These are phyloP conservation scores for Mycena haematopus DNA, from an alignment of 768 basidiomycete genomes.

Conservation along the genomic window DNA sequence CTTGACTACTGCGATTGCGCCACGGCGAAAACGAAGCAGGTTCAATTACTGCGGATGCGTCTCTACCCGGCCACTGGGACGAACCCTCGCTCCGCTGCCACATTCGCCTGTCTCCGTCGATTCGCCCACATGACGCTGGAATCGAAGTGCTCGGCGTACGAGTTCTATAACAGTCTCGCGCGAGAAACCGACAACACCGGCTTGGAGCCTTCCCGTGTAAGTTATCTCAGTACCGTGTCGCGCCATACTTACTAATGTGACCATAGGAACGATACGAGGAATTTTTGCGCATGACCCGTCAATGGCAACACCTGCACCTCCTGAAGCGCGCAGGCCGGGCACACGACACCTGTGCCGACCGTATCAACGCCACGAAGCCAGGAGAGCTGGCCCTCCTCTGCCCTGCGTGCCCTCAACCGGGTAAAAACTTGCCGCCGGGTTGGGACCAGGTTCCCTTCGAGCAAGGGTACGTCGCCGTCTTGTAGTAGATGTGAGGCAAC, in stretches of 20 bases:
- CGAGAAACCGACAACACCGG: neutral
- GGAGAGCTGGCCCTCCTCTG: too few species aligned
- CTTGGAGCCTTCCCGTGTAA: neutral
- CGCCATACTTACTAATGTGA: too few species aligned
- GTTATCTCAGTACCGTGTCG: neutral
- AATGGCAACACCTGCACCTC: neutral
- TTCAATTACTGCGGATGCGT: neutral
- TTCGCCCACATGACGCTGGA: neutral
- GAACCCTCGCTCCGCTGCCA: neutral
- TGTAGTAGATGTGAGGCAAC: too few species aligned
- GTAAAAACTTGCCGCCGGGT: too few species aligned
- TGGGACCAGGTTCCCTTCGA: too few species aligned
- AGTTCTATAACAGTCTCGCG: neutral
- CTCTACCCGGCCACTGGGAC: neutral
- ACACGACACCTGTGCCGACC: too few species aligned
- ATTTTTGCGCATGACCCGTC: neutral
- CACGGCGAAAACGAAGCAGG: neutral
- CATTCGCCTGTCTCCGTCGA: neutral
- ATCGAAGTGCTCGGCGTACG: neutral
- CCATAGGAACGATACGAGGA: too few species aligned
- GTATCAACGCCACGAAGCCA: too few species aligned
- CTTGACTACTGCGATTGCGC: constrained; percentile 2
- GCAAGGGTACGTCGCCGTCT: too few species aligned
- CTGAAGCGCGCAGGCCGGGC: too few species aligned
- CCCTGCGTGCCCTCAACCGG: too few species aligned